Evolutionary conservation across 257 asterid genomes (phyloP).

Genomic region (Rubia yunnanensis): DNA sequence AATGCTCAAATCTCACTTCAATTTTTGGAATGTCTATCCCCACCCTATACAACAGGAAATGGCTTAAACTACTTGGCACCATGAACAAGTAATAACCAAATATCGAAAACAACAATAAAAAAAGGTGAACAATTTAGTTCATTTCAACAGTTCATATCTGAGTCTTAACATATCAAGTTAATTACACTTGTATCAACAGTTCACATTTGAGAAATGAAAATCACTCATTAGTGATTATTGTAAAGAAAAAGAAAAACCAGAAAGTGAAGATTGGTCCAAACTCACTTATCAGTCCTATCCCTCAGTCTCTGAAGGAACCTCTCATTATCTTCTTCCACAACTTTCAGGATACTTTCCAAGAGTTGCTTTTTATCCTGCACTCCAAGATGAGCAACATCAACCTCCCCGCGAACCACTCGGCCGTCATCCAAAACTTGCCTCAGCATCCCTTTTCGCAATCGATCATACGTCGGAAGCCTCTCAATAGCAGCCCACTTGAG

Average conservation of each 20-base stretch:
- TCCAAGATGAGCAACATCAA: slow-evolving; percentile 59
- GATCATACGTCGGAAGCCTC: slow-evolving; percentile 80
- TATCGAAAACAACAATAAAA: neutral
- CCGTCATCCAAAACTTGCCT: slow-evolving; percentile 69
- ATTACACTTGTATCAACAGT: too few species aligned
- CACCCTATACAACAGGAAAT: slow-evolving; percentile 38
- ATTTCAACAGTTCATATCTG: neutral
- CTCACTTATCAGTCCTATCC: slow-evolving; percentile 80
- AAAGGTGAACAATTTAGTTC: neutral
- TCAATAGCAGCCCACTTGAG: slow-evolving; percentile 96
- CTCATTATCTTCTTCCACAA: slow-evolving; percentile 92
- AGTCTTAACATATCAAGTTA: too few species aligned
- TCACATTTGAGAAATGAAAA: neutral
- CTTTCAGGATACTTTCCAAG: slow-evolving; percentile 52
- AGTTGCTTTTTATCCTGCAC: slow-evolving; percentile 54
- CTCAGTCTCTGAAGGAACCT: slow-evolving; percentile 65
- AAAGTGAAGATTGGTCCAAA: neutral
- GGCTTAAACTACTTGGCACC: neutral
- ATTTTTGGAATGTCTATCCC: slow-evolving; percentile 74
- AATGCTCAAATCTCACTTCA: slow-evolving; percentile 73
- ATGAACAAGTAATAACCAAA: neutral
- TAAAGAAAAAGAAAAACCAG: neutral
- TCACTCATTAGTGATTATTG: too few species aligned
- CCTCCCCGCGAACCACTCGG: slow-evolving; percentile 48
- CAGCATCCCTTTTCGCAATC: slow-evolving; percentile 69